A percentile compares a stretch with the other conserved stretches of the same genome.
These are phyloP conservation scores for Pochonia chlamydosporia DNA, from an alignment of 2,329 filamentous ascomycete genomes.

Conservation along the genomic window DNA sequence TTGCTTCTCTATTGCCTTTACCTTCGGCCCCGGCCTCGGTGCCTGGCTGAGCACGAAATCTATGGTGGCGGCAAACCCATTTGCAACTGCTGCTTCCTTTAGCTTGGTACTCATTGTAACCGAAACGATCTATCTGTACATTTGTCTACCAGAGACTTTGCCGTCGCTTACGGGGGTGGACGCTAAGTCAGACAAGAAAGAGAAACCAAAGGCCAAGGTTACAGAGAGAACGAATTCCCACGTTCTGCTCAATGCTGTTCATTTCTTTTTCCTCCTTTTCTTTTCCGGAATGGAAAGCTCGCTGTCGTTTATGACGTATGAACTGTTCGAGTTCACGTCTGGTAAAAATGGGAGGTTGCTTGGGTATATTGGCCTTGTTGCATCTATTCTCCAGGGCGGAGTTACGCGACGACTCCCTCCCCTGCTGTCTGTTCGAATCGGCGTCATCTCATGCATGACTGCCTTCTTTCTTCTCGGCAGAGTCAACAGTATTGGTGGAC, in stretches of 20 bases:
- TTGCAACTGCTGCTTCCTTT: constrained; percentile 86
- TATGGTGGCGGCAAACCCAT: constrained; percentile 80
- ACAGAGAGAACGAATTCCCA: constrained; percentile 72
- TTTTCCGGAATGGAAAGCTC: constrained; percentile 99
- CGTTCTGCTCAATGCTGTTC: constrained; percentile 72
- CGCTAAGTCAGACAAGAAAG: constrained; percentile 20
- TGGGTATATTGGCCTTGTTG: constrained; percentile 85
- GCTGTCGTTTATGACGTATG: constrained; percentile 94
- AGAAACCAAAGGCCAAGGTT: constrained; percentile 17
- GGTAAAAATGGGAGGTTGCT: constrained; percentile 78
- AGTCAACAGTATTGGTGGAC: constrained; percentile 58
- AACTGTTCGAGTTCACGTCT: constrained; percentile 78
- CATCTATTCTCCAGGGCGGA: constrained; percentile 88
- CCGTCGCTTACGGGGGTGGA: constrained; percentile 45
- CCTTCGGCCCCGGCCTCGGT: constrained; percentile 87
- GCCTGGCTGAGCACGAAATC: constrained; percentile 76
- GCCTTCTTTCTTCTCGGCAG: constrained; percentile 76
- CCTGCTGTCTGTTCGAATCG: constrained; percentile 70
- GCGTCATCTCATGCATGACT: constrained; percentile 68
- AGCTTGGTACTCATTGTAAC: constrained; percentile 77
- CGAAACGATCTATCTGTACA: constrained; percentile 85
- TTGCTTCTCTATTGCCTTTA: constrained; percentile 96
- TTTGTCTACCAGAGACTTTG: constrained; percentile 79
- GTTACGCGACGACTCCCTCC: constrained; percentile 81
- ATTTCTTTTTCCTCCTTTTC: constrained; percentile 89